Conservation (phyloP, 106 monocot species). For the Platanthera guangdongensis region DNA sequence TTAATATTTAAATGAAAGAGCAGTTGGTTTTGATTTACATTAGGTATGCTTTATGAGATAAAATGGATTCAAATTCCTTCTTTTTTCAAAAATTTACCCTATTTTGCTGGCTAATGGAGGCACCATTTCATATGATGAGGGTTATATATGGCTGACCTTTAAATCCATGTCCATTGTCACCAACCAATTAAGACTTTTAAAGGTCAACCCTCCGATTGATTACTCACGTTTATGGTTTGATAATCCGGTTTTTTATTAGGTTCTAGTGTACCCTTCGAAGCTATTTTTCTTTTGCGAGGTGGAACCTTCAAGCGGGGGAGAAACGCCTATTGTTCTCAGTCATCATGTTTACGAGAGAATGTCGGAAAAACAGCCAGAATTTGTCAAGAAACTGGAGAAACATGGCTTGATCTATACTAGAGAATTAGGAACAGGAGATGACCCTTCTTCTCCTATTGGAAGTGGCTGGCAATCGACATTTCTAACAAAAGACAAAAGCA, state of each 20-base stretch:
- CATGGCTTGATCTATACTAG: conserved; percentile 62
- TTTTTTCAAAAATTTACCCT: no score
- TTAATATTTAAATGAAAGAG: no score
- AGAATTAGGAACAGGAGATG: conserved; percentile 62
- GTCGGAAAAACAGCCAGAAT: conserved; percentile 58
- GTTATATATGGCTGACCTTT: no score
- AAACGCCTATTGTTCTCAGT: conserved; percentile 87
- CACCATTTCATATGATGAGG: no score
- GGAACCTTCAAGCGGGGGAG: conserved; percentile 77
- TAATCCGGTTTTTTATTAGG: conserved; percentile 21
- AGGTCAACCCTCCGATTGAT: no score
- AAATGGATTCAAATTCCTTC: no score
- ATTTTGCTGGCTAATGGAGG: no score
- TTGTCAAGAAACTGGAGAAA: conserved; percentile 67
- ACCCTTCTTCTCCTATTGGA: conserved; percentile 78
- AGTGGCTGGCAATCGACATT: conserved; percentile 96
- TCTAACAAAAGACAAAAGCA: conserved; percentile 56
- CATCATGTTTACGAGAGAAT: conserved; percentile 64
- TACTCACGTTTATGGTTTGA: background rate
- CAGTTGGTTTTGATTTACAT: no score
- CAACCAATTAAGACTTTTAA: no score
- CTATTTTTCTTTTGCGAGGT: conserved; percentile 88
- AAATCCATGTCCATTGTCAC: no score
- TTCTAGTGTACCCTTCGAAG: conserved; percentile 68
- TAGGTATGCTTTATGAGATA: no score